Base-by-base conservation (phyloP, 1,284 basidiomycete genomes). In the Acaromyces ingoldii region DNA sequence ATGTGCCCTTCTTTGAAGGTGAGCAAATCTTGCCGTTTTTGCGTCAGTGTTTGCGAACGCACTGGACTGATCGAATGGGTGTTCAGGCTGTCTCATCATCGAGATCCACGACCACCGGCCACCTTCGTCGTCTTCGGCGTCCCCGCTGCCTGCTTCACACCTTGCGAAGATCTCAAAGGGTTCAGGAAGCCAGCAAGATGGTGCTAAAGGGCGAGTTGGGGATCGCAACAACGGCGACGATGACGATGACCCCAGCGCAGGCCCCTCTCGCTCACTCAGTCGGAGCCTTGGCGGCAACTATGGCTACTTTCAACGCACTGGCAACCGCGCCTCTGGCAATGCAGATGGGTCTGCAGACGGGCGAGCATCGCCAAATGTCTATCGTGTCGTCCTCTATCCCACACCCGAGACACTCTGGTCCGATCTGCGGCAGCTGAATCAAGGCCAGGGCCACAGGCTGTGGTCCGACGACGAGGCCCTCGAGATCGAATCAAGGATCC, bases 381-480 rank as follows among this genome's bases (percentile, higher is more conserved):
- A 72, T 43, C 55, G 71, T 0, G 62, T 74, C 30, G 65, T 74
- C 0, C 59, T 74, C 2, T 65, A 64, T 33, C 70, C 71, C 0
- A 70, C 59, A 3, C 59, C 58, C 3, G 72, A 73, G 43, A 64
- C 60, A 19, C 50, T 73, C 1, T 74, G 70, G 69, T 61, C 56
- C 13, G 72, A 74, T 25, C 51, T 74, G 48, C 60, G 65, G 41
- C 55, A 61, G 55, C 57, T 73, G 47, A 65, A 74, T 51, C 60
- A 64, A 21, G 51, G 57, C 38, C 28, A 55, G 1, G 71, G 67
- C 9, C 11, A 15, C 17, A 42, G 46, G 15, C 28, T 51, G 19
- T 74, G 72, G 72, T 58, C 48, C 34, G 72, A 74, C 37, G 62
- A 70, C 33, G 69, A 74, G 34, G 72, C 64, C 9, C 54, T 73